These are phyloP conservation scores for Candida easanensis DNA, from an alignment of 805 yeast species.

Conservation along the genomic window DNA sequence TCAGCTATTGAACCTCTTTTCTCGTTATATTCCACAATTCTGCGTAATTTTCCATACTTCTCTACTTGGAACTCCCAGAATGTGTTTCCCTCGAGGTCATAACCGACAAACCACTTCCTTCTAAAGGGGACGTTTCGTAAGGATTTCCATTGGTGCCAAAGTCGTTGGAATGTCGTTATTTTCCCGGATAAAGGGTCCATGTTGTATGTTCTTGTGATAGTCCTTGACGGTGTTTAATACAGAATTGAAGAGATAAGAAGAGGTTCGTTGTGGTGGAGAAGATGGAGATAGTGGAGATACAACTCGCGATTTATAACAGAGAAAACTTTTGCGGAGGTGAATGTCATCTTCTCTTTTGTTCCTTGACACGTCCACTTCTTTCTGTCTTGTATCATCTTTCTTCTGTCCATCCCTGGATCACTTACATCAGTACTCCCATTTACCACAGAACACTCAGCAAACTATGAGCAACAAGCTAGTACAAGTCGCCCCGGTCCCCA, in stretches of 20 bases:
- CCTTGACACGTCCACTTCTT: too few species aligned
- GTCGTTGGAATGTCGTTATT: slow-evolving; percentile 47
- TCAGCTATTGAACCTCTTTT: slow-evolving; percentile 53
- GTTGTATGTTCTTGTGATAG: too few species aligned
- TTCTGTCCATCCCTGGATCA: too few species aligned
- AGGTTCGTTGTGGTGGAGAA: too few species aligned
- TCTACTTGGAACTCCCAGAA: slow-evolving; percentile 77
- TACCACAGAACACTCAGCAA: not conserved
- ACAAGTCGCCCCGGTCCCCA: slow-evolving; percentile 39
- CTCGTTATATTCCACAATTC: slow-evolving; percentile 60
- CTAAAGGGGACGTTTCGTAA: slow-evolving; percentile 67
- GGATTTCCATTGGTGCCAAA: slow-evolving; percentile 57
- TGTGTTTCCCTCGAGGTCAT: slow-evolving; percentile 80
- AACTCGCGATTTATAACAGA: too few species aligned
- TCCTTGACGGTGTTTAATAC: too few species aligned
- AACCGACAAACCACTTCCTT: slow-evolving; percentile 58
- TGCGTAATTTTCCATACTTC: slow-evolving; percentile 47
- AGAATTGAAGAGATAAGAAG: too few species aligned
- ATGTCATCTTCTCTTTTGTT: too few species aligned
- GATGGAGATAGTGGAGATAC: too few species aligned
- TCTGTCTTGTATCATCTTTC: too few species aligned
- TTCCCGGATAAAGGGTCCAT: slow-evolving; percentile 51
- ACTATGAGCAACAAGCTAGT: slow-evolving; percentile 11
- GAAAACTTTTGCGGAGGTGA: too few species aligned
- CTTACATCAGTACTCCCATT: not conserved